These are phyloP conservation scores for Streptanthus diversifolius DNA, from an alignment of 345 rosid genomes.

Conservation along the genomic window DNA sequence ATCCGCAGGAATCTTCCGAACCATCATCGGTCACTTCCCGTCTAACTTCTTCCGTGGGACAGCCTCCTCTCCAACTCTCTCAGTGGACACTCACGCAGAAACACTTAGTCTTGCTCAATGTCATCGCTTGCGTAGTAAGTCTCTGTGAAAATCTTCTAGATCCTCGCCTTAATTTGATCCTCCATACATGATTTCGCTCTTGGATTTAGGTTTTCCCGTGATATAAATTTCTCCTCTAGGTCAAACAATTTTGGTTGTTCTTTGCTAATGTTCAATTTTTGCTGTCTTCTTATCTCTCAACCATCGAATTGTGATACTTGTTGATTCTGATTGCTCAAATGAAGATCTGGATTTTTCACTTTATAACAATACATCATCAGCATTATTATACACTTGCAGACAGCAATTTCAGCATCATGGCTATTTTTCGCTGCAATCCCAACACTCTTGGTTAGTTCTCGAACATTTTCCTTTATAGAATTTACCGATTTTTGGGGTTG, in stretches of 20 bases:
- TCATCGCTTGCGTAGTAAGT: conserved; percentile 64
- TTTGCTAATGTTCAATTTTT: background rate
- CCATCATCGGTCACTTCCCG: conserved; percentile 37
- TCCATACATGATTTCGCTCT: background rate
- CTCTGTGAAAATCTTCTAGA: background rate
- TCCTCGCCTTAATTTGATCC: background rate
- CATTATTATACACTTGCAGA: conserved; percentile 38
- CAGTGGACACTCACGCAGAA: conserved; percentile 66
- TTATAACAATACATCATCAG: background rate
- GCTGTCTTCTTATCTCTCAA: background rate
- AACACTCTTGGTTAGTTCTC: conserved; percentile 59
- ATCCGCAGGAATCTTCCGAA: conserved; percentile 23
- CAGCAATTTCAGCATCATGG: conserved; percentile 77
- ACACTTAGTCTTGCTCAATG: conserved; percentile 56
- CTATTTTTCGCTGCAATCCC: conserved; percentile 87
- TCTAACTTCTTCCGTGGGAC: conserved; percentile 57
- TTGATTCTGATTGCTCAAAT: background rate
- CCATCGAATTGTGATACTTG: background rate
- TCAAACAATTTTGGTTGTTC: background rate
- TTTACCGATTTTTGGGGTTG: background rate
- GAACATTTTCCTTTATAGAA: background rate
- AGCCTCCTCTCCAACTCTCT: conserved; percentile 46
- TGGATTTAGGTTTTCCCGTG: background rate
- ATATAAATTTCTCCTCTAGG: background rate
- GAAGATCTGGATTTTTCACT: background rate